Evolutionary conservation across 2,329 filamentous ascomycete genomes (phyloP), one percentile per base, ranked within the genome.

Genomic region (Botrytis paeoniae): DNA sequence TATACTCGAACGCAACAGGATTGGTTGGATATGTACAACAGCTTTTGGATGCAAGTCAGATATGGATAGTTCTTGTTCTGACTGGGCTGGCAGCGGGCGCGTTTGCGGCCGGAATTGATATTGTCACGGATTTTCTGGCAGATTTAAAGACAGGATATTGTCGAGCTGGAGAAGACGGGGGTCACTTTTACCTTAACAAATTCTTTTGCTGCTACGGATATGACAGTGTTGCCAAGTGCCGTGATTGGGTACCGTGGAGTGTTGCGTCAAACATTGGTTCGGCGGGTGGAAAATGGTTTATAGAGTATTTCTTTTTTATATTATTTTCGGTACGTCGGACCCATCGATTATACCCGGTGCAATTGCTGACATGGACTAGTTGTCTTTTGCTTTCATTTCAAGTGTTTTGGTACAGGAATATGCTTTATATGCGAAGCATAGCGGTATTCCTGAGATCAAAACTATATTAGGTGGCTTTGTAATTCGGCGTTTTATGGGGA

Each of bases 371-470:
- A 18, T 32, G 10, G 60, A 9, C 2, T 66, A 95, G 92, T 86
- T 95, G 16, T 78, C 92, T 12, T 95, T 97, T 80, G 95, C 95
- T 39, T 86, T 89, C 54, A 89, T 87, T 73, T 94, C 96, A 16
- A 93, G 92, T 70, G 81, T 95, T 70, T 84, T 98, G 71, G 95
- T 98, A 22, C 89, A 92, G 78, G 89, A 92, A 78, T 98, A 95
- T 82, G 94, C 93, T 37, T 86, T 92, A 8, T 93, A 97, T 82
- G 95, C 95, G 65, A 95, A 93, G 81, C 95, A 98, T 80, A 97
- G 94, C 81, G 95, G 95, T 83, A 98, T 99, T 78, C 94, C 95
- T 9, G 95, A 99, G 85, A 97, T 99, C 83, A 99, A 99, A 85
- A 98, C 95, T 4, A 89, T 99, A 14, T 85, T 99, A 71, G 95